These are phyloP conservation scores for Galerina marginata DNA, from an alignment of 768 basidiomycete genomes.

Conservation along the genomic window DNA sequence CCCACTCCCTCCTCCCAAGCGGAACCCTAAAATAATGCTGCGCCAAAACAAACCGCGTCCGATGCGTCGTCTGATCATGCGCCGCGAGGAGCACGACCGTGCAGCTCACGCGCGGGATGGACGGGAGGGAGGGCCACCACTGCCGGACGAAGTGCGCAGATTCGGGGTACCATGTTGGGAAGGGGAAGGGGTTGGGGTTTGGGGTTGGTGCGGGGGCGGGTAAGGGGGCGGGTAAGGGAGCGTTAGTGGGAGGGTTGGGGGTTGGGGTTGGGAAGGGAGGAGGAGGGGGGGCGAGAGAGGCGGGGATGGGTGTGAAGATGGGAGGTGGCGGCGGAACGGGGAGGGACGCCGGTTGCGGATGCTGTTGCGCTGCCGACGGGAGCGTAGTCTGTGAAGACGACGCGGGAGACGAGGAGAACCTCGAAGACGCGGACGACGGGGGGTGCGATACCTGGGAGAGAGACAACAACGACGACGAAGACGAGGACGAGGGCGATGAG, in stretches of 20 bases:
- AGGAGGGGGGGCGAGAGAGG: background rate
- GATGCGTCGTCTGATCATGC: slow-evolving; percentile 64
- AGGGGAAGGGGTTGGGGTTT: slow-evolving; percentile 64
- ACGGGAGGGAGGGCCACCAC: slow-evolving; percentile 76
- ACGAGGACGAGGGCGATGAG: slow-evolving; percentile 4
- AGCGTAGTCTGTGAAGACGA: background rate
- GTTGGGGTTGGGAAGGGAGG: background rate
- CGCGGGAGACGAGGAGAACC: background rate
- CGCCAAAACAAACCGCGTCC: slow-evolving; percentile 66
- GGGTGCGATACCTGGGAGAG: no score
- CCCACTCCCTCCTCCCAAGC: slow-evolving; percentile 40
- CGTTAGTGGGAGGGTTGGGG: no score
- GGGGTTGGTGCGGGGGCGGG: slow-evolving; percentile 1
- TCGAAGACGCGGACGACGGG: no score
- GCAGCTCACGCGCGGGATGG: slow-evolving; percentile 70
- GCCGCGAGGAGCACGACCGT: slow-evolving; percentile 72
- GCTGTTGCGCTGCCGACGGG: background rate
- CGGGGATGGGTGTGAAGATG: background rate
- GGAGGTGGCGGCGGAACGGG: background rate
- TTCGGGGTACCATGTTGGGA: slow-evolving; percentile 74
- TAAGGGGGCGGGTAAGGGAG: slow-evolving; percentile 10
- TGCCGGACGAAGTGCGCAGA: slow-evolving; percentile 80
- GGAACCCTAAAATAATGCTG: slow-evolving; percentile 82
- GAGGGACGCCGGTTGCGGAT: background rate
- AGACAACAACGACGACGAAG: background rate